Percentiles rank a stretch among this genome's conserved stretches.
Evolutionary conservation across 768 basidiomycete species (phyloP).

Genomic region (Leccinum barrowsii): DNA sequence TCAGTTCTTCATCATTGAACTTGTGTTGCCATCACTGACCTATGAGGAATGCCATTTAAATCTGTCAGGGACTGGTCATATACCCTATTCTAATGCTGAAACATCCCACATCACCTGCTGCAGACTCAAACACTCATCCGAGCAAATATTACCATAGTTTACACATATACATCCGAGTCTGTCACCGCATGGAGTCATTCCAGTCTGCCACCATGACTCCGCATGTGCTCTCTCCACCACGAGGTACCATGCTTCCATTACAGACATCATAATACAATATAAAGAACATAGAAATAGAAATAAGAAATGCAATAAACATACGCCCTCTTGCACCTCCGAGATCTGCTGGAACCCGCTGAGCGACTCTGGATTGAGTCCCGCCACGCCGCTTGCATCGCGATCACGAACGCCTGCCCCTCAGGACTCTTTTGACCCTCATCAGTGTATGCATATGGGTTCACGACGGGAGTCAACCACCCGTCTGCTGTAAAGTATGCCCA

Average conservation of each 20-base stretch:
- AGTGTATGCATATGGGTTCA: slow-evolving; percentile 60
- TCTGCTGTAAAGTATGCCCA: slow-evolving; percentile 49
- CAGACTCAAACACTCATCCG: no score
- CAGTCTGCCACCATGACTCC: no score
- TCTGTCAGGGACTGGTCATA: no score
- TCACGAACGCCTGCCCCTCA: slow-evolving; percentile 77
- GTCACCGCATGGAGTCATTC: no score
- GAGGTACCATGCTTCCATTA: no score
- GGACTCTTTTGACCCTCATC: slow-evolving; percentile 53
- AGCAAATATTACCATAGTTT: no score
- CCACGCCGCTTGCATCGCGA: slow-evolving; percentile 73
- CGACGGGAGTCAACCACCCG: slow-evolving; percentile 73
- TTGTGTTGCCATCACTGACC: no score
- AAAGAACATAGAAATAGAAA: neutral
- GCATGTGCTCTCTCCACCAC: no score
- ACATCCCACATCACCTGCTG: no score
- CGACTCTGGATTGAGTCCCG: slow-evolving; percentile 43
- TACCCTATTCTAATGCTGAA: no score
- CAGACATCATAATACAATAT: neutral
- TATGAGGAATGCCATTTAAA: no score
- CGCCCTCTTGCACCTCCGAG: neutral
- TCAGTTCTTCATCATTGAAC: no score
- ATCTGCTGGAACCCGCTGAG: neutral
- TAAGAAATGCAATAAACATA: neutral
- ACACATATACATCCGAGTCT: neutral